Evolutionary conservation across 495 filamentous ascomycete genomes (phyloP).

Genomic region (Hypomontagnella submonticulosa): DNA sequence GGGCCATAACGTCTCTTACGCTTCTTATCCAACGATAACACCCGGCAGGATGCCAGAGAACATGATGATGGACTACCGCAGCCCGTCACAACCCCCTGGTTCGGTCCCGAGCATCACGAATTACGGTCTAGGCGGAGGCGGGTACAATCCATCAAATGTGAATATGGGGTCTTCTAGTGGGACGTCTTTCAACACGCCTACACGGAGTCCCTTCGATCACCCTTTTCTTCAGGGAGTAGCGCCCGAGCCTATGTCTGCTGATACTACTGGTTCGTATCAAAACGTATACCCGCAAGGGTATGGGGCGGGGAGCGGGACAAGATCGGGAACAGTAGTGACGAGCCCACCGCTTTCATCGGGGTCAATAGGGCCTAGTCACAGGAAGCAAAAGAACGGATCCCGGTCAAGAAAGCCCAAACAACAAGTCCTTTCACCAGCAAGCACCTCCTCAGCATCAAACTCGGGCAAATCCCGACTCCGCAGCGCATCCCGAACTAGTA

Average conservation of each 20-base stretch:
- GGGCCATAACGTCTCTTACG: conserved; percentile 36
- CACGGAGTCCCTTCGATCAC: conserved; percentile 38
- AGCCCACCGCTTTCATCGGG: conserved; percentile 38
- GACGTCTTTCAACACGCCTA: conserved; percentile 36
- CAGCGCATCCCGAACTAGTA: conserved; percentile 55
- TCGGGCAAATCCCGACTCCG: conserved; percentile 48
- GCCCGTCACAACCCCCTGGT: conserved; percentile 33
- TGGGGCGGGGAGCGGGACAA: conserved; percentile 9
- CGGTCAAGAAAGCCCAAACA: conserved; percentile 23
- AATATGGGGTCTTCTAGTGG: conserved; percentile 38
- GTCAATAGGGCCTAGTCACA: conserved; percentile 28
- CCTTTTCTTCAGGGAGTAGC: conserved; percentile 40
- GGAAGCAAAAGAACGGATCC: conserved; percentile 37
- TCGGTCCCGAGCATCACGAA: conserved; percentile 34
- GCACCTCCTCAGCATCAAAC: conserved; percentile 34
- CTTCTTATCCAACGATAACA: conserved; percentile 33
- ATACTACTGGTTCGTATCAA: conserved; percentile 37
- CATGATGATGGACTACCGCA: conserved; percentile 39
- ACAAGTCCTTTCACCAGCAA: conserved; percentile 40
- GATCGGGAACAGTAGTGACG: conserved; percentile 4
- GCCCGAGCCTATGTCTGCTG: conserved; percentile 31
- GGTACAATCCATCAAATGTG: conserved; percentile 34
- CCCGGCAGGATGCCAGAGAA: conserved; percentile 35
- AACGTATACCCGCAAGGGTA: conserved; percentile 43
- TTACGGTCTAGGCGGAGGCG: conserved; percentile 37